A percentile compares a stretch with the other conserved stretches of the same genome.
These are phyloP conservation scores for Sordaria brevicollis DNA, from an alignment of 495 filamentous ascomycete species.

Conservation along the genomic window DNA sequence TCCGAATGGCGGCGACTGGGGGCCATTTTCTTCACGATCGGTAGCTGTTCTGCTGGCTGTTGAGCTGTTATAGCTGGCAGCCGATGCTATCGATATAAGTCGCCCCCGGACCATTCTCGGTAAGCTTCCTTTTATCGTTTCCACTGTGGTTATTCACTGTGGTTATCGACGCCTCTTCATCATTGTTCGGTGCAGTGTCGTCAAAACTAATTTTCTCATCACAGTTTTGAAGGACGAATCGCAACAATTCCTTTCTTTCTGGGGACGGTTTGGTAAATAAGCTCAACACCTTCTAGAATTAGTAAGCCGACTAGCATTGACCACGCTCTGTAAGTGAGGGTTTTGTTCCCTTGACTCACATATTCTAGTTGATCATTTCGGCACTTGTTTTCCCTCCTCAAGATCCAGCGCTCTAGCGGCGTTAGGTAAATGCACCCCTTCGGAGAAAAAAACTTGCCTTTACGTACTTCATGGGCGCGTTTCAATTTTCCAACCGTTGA, in stretches of 20 bases:
- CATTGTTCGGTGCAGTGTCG: not conserved
- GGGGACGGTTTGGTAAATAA: not conserved
- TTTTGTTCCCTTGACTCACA: not conserved
- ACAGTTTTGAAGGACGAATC: not conserved
- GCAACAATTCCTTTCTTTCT: not conserved
- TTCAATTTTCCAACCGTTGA: no score
- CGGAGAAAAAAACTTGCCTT: no score
- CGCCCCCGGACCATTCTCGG: not conserved
- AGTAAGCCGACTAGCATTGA: not conserved
- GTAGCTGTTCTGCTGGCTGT: not conserved
- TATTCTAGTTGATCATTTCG: not conserved
- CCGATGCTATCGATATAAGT: not conserved
- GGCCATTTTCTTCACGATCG: not conserved
- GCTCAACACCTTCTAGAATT: not conserved
- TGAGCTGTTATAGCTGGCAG: not conserved
- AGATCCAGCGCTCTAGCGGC: no score
- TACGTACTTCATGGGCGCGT: no score
- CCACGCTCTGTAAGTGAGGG: not conserved
- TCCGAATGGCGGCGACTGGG: not conserved
- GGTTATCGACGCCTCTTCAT: not conserved
- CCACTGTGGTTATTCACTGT: not conserved
- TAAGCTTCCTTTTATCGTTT: not conserved
- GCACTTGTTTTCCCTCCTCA: no score
- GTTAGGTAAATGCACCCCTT: no score
- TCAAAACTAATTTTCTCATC: not conserved